Conservation (phyloP, 2,329 filamentous ascomycete genomes). For the Pyrenophora tritici-repentis region DNA sequence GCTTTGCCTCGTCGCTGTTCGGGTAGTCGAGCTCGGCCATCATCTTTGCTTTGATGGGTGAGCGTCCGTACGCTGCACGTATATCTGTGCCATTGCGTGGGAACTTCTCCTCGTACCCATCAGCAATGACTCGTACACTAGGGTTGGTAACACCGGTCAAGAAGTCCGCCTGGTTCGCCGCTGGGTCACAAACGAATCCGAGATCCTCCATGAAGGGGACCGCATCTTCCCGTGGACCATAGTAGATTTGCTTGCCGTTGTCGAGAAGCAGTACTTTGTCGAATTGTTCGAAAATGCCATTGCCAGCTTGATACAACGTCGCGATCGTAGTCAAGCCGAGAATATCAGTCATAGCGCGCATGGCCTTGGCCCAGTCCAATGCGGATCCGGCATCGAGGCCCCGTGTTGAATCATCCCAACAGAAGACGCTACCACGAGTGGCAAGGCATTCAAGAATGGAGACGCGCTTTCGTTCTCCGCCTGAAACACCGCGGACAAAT, state of each 20-base stretch:
- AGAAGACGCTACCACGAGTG: constrained; percentile 61
- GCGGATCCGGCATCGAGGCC: constrained; percentile 47
- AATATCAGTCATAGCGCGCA: constrained; percentile 57
- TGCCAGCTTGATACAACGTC: constrained; percentile 60
- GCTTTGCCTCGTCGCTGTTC: constrained; percentile 50
- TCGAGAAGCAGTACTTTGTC: constrained; percentile 76
- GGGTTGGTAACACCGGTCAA: constrained; percentile 68
- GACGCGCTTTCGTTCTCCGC: constrained; percentile 71
- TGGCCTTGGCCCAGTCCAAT: constrained; percentile 60
- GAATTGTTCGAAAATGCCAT: constrained; percentile 63
- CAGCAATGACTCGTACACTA: constrained; percentile 46
- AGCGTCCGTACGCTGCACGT: constrained; percentile 59
- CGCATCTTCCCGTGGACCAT: constrained; percentile 63
- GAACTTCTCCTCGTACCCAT: constrained; percentile 47
- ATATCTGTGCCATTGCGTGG: constrained; percentile 51
- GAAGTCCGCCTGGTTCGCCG: constrained; percentile 72
- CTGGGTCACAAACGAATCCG: constrained; percentile 66
- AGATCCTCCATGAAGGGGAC: constrained; percentile 67
- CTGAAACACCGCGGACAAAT: constrained; percentile 68
- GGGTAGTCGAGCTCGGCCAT: constrained; percentile 62
- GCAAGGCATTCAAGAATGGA: constrained; percentile 69
- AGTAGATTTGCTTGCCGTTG: constrained; percentile 76
- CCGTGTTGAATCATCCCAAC: constrained; percentile 53
- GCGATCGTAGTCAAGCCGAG: constrained; percentile 57
- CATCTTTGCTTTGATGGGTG: constrained; percentile 57